These are phyloP conservation scores for Suillus placidus DNA, from an alignment of 768 basidiomycete genomes.

Conservation along the genomic window DNA sequence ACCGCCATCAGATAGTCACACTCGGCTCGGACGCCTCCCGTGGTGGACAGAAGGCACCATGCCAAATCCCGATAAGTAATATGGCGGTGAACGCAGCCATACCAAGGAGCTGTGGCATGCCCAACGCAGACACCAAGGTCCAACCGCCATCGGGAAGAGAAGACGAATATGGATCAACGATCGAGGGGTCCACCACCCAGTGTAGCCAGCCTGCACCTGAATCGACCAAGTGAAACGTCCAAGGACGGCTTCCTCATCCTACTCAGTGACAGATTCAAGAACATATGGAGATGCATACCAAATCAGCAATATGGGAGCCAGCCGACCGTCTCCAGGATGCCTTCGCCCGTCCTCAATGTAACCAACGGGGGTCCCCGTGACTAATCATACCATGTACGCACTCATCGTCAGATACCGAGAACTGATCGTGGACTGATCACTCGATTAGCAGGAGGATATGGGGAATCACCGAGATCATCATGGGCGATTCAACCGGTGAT, in stretches of 20 bases:
- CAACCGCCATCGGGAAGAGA: background rate
- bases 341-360: slow-evolving; percentile 6
- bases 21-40: background rate
- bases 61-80: background rate
- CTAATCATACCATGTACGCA: slow-evolving; percentile 4
- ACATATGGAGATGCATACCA: background rate
- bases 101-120: background rate
- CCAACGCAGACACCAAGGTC: background rate
- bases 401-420: slow-evolving; percentile 7
- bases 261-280: background rate
- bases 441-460: slow-evolving; percentile 5
- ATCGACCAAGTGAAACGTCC: background rate
- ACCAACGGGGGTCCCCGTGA: background rate
- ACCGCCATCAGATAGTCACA: slow-evolving; percentile 2
- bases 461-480: slow-evolving; percentile 11
- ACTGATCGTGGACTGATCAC: slow-evolving; percentile 2
- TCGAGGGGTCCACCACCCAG: slow-evolving; percentile 3
- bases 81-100: slow-evolving; percentile 6
- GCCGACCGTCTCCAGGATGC: background rate
- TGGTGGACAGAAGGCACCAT: background rate
- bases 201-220: slow-evolving; percentile 3
- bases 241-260: slow-evolving; percentile 1
- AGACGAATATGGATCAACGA: background rate
- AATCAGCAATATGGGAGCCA: background rate
- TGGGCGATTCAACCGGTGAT: slow-evolving; percentile 10